Percentiles rank a stretch among this genome's conserved stretches.
These are phyloP conservation scores for Mucor mucedo DNA, from an alignment of 371 early-diverging fungal genomes.

Conservation along the genomic window DNA sequence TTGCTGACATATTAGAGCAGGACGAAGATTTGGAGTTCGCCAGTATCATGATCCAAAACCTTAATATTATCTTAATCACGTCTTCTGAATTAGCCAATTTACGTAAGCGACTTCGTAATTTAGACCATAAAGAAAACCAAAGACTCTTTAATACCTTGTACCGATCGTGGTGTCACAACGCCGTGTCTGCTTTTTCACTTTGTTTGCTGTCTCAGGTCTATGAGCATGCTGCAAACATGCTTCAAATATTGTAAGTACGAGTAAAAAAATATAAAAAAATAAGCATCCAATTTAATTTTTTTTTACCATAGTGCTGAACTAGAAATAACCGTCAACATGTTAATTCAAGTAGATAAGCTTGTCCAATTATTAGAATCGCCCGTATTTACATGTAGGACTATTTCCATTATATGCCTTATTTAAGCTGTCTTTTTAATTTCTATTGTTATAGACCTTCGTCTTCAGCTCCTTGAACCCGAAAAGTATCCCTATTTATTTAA, in stretches of 20 bases:
- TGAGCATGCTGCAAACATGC: constrained; percentile 80
- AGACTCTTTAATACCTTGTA: constrained; percentile 80
- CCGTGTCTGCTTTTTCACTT: constrained; percentile 86
- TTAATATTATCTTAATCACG: constrained; percentile 91
- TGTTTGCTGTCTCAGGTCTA: constrained; percentile 91
- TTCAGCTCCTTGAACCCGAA: constrained; percentile 90
- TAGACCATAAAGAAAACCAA: constrained; percentile 73
- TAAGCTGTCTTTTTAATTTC: not conserved
- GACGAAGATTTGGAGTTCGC: constrained; percentile 90
- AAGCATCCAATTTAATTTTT: not conserved
- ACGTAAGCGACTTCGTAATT: constrained; percentile 68
- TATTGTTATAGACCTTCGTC: constrained; percentile 63
- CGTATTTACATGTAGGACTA: constrained; percentile 79
- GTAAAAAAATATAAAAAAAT: not conserved
- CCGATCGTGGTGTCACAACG: constrained; percentile 91
- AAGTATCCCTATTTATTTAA: constrained; percentile 84
- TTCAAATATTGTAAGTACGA: constrained; percentile 71
- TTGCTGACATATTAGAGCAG: constrained; percentile 82
- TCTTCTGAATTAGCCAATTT: constrained; percentile 87
- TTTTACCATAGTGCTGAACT: constrained; percentile 70
- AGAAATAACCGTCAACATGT: constrained; percentile 86
- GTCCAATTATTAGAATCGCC: constrained; percentile 95
- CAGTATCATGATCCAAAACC: constrained; percentile 90
- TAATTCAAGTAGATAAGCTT: constrained; percentile 92
- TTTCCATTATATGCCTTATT: not conserved